Conservation (phyloP, 2,329 filamentous ascomycete species). For the Sclerotinia borealis region DNA sequence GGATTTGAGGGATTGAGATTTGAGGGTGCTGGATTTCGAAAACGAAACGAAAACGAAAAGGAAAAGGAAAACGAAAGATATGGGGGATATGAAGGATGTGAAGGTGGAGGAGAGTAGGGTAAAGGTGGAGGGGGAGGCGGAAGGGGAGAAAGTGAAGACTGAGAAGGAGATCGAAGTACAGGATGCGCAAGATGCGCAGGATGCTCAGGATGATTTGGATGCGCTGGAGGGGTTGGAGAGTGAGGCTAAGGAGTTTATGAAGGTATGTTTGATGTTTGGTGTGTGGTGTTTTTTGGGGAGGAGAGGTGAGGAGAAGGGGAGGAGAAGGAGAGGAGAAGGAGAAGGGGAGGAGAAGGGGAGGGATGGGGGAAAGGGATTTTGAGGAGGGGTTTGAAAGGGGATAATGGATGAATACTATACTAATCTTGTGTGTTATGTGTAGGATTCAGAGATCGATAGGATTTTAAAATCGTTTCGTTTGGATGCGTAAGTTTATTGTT, state of each 20-base stretch:
- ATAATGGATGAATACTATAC: slow-evolving; percentile 11
- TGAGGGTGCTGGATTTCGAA: too few species aligned
- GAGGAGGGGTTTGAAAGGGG: not conserved
- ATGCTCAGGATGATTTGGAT: slow-evolving; percentile 54
- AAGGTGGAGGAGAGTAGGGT: not conserved
- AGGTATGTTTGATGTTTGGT: slow-evolving; percentile 46
- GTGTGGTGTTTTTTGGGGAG: not conserved
- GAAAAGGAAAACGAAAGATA: too few species aligned
- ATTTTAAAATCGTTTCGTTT: slow-evolving; percentile 86
- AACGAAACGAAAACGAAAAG: too few species aligned
- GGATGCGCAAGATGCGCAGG: too few species aligned
- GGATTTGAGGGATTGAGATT: too few species aligned
- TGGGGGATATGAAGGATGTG: not conserved
- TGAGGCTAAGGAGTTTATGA: slow-evolving; percentile 86
- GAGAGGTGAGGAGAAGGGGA: not conserved
- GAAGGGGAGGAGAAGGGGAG: not conserved
- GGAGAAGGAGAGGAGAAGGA: fast-evolving
- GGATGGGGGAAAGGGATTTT: not conserved
- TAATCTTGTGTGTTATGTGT: not conserved
- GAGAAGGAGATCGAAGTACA: not conserved
- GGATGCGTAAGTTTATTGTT: slow-evolving; percentile 49
- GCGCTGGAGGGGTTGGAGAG: slow-evolving; percentile 75
- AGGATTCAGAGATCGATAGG: slow-evolving; percentile 94
- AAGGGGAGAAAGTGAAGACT: not conserved
- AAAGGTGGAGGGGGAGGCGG: not conserved